Base-by-base conservation (phyloP, 164 flowering plant species). In the Piper betle region DNA sequence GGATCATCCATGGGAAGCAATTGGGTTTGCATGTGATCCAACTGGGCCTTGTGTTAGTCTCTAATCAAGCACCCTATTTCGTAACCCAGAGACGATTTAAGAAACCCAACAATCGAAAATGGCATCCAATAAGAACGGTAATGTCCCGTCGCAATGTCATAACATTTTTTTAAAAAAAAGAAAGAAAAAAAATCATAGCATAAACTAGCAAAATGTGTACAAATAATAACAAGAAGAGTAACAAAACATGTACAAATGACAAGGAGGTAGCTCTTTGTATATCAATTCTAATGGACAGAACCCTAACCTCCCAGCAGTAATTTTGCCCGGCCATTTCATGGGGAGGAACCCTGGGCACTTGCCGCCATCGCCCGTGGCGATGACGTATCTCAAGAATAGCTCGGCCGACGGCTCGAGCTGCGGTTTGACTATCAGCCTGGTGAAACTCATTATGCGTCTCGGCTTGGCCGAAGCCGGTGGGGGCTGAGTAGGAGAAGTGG, bases 401-500 rank as follows among this genome's bases (percentile, higher is more conserved):
- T 82, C 79, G 40, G 74, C 79, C 2, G 72, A 81, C 2, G 97
- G 97, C 64, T 67, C 37, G 3, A 70, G 52, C 19, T 38, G 69
- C 43, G 48, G 38, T 11, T 73, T 76, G 0, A 80, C 60, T 13
- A 70, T 57, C 0, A 85, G 84, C 19, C 64, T 41, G 6, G 96
- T 83, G 70, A 64, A 67, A 0, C 59, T 71, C 72, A 75, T 69
- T 4, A 17, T 38, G 8, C 12, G 50, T 43, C 1, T 43, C 5
- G 12, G 12, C 12, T 15, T 15, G 50, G 50, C 50, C 12, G 50
- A 43, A 6, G 3, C 50, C 12, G 50, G 50, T 10, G 50, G 50
- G 75, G 82, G 70, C 85, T 82, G 16, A 84, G 66, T 84, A 88
- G 0, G 93, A 80, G 73, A 89, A 86, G 53, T 78, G 80, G 57